These are phyloP conservation scores for Quercus variabilis DNA, from an alignment of 306 rosid species.

Conservation along the genomic window DNA sequence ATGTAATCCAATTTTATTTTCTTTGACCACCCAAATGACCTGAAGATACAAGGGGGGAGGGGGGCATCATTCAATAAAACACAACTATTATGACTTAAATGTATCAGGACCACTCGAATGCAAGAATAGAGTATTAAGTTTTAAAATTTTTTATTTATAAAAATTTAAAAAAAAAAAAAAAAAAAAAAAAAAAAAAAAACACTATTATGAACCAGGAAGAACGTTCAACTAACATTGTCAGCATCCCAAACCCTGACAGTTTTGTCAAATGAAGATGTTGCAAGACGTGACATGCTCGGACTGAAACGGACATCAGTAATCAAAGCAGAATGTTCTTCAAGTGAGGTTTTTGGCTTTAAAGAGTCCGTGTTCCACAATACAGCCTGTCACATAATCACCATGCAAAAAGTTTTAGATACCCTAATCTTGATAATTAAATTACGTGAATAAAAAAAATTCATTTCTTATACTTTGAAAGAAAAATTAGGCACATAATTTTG, in stretches of 20 bases:
- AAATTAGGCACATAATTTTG: background rate
- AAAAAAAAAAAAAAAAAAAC: background rate
- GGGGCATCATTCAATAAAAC: background rate
- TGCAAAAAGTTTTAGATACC: slow-evolving; percentile 9
- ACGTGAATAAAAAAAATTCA: background rate
- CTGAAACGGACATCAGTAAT: slow-evolving; percentile 97
- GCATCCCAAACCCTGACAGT: slow-evolving; percentile 99
- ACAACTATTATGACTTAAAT: background rate
- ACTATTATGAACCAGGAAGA: slow-evolving; percentile 2
- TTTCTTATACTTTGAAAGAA: slow-evolving; percentile 5
- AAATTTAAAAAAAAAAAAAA: background rate
- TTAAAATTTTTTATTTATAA: background rate
- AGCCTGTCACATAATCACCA: slow-evolving; percentile 50
- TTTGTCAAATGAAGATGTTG: slow-evolving; percentile 95
- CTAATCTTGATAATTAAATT: slow-evolving; percentile 2
- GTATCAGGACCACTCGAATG: background rate
- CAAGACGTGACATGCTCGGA: slow-evolving; percentile 84
- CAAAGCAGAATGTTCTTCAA: slow-evolving; percentile 81
- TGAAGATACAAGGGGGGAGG: background rate
- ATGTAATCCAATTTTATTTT: background rate
- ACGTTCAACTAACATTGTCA: slow-evolving; percentile 71
- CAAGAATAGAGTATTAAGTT: background rate
- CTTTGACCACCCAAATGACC: background rate
- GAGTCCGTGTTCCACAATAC: slow-evolving; percentile 85
- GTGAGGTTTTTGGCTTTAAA: slow-evolving; percentile 62